These are phyloP conservation scores for Sugiyamaella paludigena DNA, from an alignment of 1,139 yeast genomes.

Conservation along the genomic window DNA sequence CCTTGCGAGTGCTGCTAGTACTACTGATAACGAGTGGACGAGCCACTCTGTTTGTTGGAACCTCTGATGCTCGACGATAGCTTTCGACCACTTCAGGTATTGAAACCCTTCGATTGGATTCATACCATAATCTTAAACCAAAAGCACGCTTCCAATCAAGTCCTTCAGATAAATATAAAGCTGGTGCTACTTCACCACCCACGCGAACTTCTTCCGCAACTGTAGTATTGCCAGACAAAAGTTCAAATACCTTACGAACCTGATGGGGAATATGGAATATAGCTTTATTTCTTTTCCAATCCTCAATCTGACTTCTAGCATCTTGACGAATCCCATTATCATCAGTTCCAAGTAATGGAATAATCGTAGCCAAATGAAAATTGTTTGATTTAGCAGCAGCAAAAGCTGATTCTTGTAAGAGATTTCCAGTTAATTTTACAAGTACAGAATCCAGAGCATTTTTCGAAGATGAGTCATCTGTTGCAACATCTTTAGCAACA, in stretches of 20 bases:
- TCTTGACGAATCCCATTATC: conserved; percentile 47
- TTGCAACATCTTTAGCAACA: conserved; percentile 47
- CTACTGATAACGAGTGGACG: conserved; percentile 23
- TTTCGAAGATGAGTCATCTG: conserved; percentile 24
- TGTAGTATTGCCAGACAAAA: conserved; percentile 55
- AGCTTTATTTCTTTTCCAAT: conserved; percentile 56
- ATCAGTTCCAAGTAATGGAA: conserved; percentile 72
- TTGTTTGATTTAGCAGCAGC: conserved; percentile 58
- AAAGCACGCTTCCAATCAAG: conserved; percentile 69
- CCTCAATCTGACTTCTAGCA: conserved; percentile 43
- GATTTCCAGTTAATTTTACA: conserved; percentile 53
- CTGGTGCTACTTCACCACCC: conserved; percentile 33
- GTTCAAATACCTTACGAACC: conserved; percentile 57
- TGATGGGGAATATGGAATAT: conserved; percentile 49
- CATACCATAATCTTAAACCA: conserved; percentile 61
- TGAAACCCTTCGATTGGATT: conserved; percentile 43
- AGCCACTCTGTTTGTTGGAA: conserved; percentile 23
- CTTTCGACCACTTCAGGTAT: conserved; percentile 40
- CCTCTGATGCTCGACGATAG: conserved; percentile 31
- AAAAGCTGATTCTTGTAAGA: conserved; percentile 59
- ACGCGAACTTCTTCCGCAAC: conserved; percentile 33
- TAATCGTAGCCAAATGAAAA: conserved; percentile 63
- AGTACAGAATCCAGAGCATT: conserved; percentile 50
- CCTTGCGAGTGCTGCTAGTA: not conserved
- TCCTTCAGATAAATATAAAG: conserved; percentile 42